phyloP scores from a whole-genome alignment of 768 basidiomycete species.

The Russula lepida region DNA sequence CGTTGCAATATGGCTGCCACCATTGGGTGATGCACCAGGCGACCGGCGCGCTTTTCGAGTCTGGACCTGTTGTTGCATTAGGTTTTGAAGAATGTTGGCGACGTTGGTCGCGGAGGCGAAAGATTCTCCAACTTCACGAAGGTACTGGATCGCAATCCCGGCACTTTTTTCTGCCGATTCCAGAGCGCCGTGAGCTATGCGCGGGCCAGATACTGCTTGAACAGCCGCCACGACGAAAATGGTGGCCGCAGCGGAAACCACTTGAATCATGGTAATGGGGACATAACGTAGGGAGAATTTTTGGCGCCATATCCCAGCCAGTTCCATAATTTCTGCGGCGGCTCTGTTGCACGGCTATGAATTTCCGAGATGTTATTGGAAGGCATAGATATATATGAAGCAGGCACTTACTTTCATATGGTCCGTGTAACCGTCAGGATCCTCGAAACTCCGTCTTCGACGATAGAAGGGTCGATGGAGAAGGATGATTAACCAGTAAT shows the following conservation, averaged over 20 bases:
- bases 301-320: constrained; percentile 15
- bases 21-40: constrained; percentile 1
- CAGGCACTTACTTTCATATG: constrained; percentile 15
- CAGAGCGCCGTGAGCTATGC: constrained; percentile 12
- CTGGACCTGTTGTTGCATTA: constrained; percentile 15
- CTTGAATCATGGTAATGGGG: constrained; percentile 22
- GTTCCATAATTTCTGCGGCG: constrained; percentile 19
- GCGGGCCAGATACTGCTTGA: constrained; percentile 19
- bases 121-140: constrained; percentile 17
- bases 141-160: constrained; percentile 8
- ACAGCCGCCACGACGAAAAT: constrained; percentile 22
- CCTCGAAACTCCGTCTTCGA: constrained; percentile 7
- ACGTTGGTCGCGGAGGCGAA: constrained; percentile 17
- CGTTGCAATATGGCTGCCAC: not conserved
- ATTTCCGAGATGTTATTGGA: not conserved
- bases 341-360: constrained; percentile 18
- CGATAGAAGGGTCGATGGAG: constrained; percentile 22
- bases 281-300: constrained; percentile 18
- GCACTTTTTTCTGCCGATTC: constrained; percentile 10
- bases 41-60: constrained; percentile 18
- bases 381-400: not conserved
- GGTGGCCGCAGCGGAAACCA: constrained; percentile 21
- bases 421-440: constrained; percentile 7
- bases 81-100: constrained; percentile 18
- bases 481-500: constrained; percentile 18